Conservation (phyloP, 768 basidiomycete species). For the Trametes gibbosa region DNA sequence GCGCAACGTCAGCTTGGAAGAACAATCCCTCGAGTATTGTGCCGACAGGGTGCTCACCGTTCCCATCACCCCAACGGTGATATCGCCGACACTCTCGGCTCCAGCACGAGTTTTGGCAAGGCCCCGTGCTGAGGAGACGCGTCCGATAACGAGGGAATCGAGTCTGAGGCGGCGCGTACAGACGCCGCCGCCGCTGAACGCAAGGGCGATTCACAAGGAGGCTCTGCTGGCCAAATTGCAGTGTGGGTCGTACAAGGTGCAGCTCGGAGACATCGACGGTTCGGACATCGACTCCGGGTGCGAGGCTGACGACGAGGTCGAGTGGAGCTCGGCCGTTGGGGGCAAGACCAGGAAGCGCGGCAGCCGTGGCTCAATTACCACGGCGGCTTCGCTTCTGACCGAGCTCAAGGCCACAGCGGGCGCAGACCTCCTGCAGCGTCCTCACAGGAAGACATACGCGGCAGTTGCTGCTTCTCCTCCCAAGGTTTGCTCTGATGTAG, state of each 20-base stretch:
- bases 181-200: slow-evolving; percentile 6
- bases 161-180: slow-evolving; percentile 13
- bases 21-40: too few species aligned
- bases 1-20: neutral
- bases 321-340: neutral
- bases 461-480: neutral
- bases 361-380: neutral
- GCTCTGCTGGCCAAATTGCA: neutral
- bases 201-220: neutral
- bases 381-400: too few species aligned
- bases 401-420: neutral
- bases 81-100: neutral
- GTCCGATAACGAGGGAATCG: neutral
- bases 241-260: slow-evolving; percentile 1
- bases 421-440: neutral
- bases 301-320: slow-evolving; percentile 5
- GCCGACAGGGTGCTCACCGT: neutral
- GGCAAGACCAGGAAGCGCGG: neutral
- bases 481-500: neutral
- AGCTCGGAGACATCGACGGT: neutral
- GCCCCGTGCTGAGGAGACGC: neutral
- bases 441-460: neutral
- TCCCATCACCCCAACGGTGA: too few species aligned
- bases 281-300: slow-evolving; percentile 2
- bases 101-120: neutral